Evolutionary conservation across 2,329 filamentous ascomycete species (phyloP), one percentile per base, ranked within the genome.

Genomic region (Scopulariopsis brevicaulis): DNA sequence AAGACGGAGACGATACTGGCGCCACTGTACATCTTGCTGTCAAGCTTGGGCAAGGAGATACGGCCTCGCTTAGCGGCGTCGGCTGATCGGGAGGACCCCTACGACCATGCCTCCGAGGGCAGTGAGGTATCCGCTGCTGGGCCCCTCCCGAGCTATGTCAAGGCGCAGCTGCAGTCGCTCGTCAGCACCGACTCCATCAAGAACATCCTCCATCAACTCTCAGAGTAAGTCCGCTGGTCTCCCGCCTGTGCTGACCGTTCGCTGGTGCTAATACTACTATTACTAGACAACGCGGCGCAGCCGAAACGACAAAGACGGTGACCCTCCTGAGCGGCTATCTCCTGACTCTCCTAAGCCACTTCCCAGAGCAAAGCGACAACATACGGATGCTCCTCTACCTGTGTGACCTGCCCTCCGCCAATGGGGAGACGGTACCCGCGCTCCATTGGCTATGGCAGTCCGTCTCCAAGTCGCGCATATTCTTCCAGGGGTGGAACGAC

Each of bases 321-420:
- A 57, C 50, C 15, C 28, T 57, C 14, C 24, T 57, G 32, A 57
- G 55, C 15, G 55, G 55, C 22, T 97, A 96, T 67, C 90, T 91
- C 2, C 76, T 97, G 46, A 92, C 89, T 0, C 74, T 99, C 3
- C 75, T 97, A 4, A 83, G 89, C 59, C 92, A 91, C 64, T 97
- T 97, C 63, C 91, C 93, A 10, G 75, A 79, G 7, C 81, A 84
- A 60, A 86, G 85, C 3, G 92, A 96, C 66, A 91, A 96, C 60
- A 95, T 96, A 60, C 86, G 92, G 24, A 96, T 97, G 90, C 93
- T 90, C 74, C 76, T 97, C 1, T 97, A 94, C 66, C 78, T 94
- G 48, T 89, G 90, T 0, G 83, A 87, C 51, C 77, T 88, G 4
- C 71, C 77, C 2, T 72, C 66, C 56, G 69, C 65, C 63, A 72